Percentiles rank a stretch among this genome's conserved stretches.
Evolutionary conservation across 495 filamentous ascomycete genomes (phyloP).

Genomic region (Neurospora sp.): DNA sequence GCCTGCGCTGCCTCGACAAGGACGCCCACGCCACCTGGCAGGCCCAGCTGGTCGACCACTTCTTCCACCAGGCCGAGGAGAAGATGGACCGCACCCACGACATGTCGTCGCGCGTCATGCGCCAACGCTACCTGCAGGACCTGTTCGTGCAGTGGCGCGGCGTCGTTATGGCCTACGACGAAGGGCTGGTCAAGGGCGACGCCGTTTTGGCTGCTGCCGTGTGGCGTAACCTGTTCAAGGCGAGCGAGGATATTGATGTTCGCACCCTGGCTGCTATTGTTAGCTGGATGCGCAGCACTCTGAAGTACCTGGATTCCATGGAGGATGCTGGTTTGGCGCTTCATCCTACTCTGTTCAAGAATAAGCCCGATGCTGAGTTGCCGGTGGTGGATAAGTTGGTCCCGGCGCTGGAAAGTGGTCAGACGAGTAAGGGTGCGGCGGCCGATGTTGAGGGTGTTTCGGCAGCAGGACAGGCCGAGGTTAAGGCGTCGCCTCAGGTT

Average conservation of each 20-base stretch:
- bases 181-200: conserved; percentile 74
- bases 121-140: conserved; percentile 85
- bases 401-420: conserved; percentile 13
- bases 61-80: conserved; percentile 84
- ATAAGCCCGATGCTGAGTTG: conserved; percentile 28
- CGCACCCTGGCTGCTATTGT: conserved; percentile 62
- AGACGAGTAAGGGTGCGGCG: conserved; percentile 5
- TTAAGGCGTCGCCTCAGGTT: not conserved
- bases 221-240: conserved; percentile 90
- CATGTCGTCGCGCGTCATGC: conserved; percentile 50
- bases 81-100: conserved; percentile 67
- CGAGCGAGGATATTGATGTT: conserved; percentile 58
- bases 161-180: conserved; percentile 72
- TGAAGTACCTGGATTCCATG: conserved; percentile 54
- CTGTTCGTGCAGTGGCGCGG: conserved; percentile 89
- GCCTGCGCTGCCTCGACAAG: conserved; percentile 66
- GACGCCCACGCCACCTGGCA: conserved; percentile 29
- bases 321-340: conserved; percentile 42
- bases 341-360: conserved; percentile 28
- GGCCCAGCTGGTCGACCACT: conserved; percentile 65
- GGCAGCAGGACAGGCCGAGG: not conserved
- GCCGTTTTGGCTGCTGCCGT: conserved; percentile 77
- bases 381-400: conserved; percentile 28
- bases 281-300: conserved; percentile 61
- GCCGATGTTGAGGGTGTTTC: not conserved